Conservation (phyloP, 768 basidiomycete genomes). For the Suillus variegatus region DNA sequence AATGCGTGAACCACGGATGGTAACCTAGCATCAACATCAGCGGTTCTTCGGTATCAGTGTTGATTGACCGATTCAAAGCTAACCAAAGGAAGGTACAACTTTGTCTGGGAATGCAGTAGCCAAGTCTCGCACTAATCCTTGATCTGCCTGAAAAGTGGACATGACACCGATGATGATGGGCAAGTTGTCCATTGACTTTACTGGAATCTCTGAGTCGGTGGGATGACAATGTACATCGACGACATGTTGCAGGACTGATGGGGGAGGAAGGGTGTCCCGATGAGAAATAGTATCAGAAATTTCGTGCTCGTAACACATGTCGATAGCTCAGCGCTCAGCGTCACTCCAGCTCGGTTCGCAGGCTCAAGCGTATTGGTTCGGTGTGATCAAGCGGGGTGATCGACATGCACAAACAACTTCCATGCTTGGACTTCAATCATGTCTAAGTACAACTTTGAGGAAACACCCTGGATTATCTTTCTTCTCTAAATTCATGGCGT, state of each 20-base stretch:
- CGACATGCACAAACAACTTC: constrained; percentile 10
- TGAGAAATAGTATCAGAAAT: constrained; percentile 7
- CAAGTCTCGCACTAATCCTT: constrained; percentile 66
- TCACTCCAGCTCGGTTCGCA: too few relatives aligned
- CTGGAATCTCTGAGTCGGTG: constrained; percentile 64
- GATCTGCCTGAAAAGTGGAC: constrained; percentile 69
- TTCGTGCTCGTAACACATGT: constrained; percentile 1
- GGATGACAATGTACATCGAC: constrained; percentile 94
- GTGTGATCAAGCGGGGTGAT: background rate
- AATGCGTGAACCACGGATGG: constrained; percentile 93
- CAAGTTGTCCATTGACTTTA: constrained; percentile 53
- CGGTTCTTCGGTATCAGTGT: constrained; percentile 13
- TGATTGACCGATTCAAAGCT: constrained; percentile 28
- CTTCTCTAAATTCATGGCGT: constrained; percentile 33
- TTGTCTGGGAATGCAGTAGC: constrained; percentile 61
- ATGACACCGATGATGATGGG: constrained; percentile 81
- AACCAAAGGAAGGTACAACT: constrained; percentile 89
- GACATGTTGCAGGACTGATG: constrained; percentile 61
- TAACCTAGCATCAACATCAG: constrained; percentile 55
- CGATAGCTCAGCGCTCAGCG: background rate
- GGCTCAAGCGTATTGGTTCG: too few relatives aligned
- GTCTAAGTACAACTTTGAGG: constrained; percentile 1
- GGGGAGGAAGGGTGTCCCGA: constrained; percentile 24
- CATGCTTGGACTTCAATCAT: constrained; percentile 12
- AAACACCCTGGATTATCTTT: constrained; percentile 1